A percentile compares a stretch with the other conserved stretches of the same genome.
Conservation (phyloP, 1,284 basidiomycete genomes). For the Apiotrichum siamense region DNA sequence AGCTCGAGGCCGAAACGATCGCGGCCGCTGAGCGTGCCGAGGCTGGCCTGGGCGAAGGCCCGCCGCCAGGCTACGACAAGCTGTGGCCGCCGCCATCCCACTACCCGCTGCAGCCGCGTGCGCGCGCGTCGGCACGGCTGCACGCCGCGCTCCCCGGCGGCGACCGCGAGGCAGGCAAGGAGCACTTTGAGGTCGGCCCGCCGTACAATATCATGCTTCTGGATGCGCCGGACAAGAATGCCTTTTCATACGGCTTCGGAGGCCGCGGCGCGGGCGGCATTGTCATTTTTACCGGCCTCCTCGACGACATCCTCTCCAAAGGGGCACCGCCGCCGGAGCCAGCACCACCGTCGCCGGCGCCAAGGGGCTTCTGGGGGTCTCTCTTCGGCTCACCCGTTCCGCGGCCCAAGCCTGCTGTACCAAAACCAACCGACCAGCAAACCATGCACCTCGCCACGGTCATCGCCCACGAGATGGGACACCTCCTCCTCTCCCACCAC, state of each 20-base stretch:
- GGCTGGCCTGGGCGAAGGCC: background rate
- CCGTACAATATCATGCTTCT: constrained; percentile 81
- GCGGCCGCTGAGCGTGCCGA: constrained; percentile 4
- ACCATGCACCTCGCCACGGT: constrained; percentile 76
- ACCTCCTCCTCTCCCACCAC: constrained; percentile 79
- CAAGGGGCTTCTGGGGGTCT: constrained; percentile 15
- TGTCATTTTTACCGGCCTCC: constrained; percentile 80
- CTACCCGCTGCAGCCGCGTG: constrained; percentile 43
- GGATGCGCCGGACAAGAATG: constrained; percentile 72
- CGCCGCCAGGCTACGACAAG: background rate
- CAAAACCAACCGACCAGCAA: constrained; percentile 66
- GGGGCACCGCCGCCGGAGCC: constrained; percentile 18
- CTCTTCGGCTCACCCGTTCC: constrained; percentile 22
- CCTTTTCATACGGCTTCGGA: constrained; percentile 87
- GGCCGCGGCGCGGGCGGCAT: constrained; percentile 80
- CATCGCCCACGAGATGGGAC: constrained; percentile 79
- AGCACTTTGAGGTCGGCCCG: constrained; percentile 57
- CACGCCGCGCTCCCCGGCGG: constrained; percentile 40
- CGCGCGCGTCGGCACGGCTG: constrained; percentile 37
- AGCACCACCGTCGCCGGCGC: background rate
- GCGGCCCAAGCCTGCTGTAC: constrained; percentile 30
- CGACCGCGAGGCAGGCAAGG: constrained; percentile 24
- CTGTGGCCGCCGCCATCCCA: constrained; percentile 32
- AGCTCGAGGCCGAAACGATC: constrained; percentile 60
- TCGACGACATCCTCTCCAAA: constrained; percentile 67